Base-by-base conservation (phyloP, 805 yeast species). In the Candida quercuum region DNA sequence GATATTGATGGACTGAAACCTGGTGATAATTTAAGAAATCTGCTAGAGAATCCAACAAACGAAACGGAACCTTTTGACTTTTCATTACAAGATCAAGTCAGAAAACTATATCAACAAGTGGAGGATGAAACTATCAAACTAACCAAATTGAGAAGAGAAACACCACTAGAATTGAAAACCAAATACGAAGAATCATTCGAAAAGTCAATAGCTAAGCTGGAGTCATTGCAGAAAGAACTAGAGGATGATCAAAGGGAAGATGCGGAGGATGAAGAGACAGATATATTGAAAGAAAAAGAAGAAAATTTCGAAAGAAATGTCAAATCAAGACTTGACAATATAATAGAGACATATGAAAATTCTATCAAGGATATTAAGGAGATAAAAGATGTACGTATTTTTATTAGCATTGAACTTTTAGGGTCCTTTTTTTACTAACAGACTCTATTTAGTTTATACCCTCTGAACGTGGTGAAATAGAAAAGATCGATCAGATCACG, bases 11-110 rank as follows among this genome's bases (percentile, higher is more conserved):
- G 85, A 6, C 52, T 50, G 30, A 52, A 66, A 46, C 48, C 62
- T 5, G 41, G 44, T 1, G 55, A 43, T 11, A 46, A 49, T 13
- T 36, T 64, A 16, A 43, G 47, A 26, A 31, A 45, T 7, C 26
- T 48, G 10, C 43, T 56, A 16, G 47, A 47, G 28, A 53, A 50
- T 14, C 46, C 54, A 8, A 38, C 48, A 27, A 44, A 49, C 38
- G 55, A 71, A 40, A 69, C 77, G 8, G 93, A 81, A 53, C 87
- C 89, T 1, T 83, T 81, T 56, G 91, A 86, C 51, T 59, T 71
- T 28, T 78, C 71, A 15, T 57, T 83, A 41, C 81, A 82, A 55
- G 78, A 74, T 40, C 56, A 66, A 38, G 69, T 85, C 21, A 64
- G 91, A 33, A 64, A 69, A 34, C 48, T 74, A 34, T 74, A 83